A percentile compares a stretch with the other conserved stretches of the same genome.
phyloP scores from a whole-genome alignment of 108 stramenopile genomes.

The Skeletonema potamos region DNA sequence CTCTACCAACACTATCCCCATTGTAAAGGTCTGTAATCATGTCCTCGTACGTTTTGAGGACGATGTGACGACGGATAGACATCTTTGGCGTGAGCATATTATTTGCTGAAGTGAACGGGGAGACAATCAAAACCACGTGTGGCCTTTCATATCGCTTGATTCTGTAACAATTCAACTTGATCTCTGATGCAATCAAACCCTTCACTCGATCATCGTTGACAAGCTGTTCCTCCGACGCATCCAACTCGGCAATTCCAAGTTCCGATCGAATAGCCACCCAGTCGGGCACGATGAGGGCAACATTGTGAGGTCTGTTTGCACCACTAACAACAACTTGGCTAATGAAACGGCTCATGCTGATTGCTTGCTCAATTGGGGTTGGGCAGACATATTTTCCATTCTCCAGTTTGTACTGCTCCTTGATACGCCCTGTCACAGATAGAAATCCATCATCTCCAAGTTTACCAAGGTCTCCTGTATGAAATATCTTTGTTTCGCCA shows the following conservation, averaged over 20 bases:
- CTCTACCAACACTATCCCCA: slow-evolving; percentile 28
- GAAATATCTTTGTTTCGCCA: slow-evolving; percentile 80
- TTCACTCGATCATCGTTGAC: slow-evolving; percentile 68
- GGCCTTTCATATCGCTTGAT: slow-evolving; percentile 91
- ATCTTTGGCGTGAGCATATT: slow-evolving; percentile 95
- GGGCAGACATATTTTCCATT: slow-evolving; percentile 96
- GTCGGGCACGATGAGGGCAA: slow-evolving; percentile 90
- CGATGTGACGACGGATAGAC: slow-evolving; percentile 88
- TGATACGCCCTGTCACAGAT: slow-evolving; percentile 74
- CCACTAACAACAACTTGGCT: slow-evolving; percentile 90
- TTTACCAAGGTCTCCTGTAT: slow-evolving; percentile 84
- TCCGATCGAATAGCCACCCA: slow-evolving; percentile 72
- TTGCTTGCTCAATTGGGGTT: slow-evolving; percentile 89
- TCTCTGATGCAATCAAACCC: slow-evolving; percentile 70
- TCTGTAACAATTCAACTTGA: slow-evolving; percentile 51
- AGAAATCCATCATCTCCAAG: slow-evolving; percentile 68
- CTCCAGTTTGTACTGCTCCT: slow-evolving; percentile 96
- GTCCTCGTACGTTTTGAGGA: slow-evolving; percentile 80
- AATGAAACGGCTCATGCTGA: slow-evolving; percentile 84
- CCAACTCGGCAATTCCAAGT: slow-evolving; percentile 38
- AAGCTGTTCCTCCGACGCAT: slow-evolving; percentile 68
- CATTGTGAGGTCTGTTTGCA: slow-evolving; percentile 88
- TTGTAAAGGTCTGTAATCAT: slow-evolving; percentile 73
- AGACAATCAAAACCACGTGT: slow-evolving; percentile 63
- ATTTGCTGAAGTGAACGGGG: slow-evolving; percentile 89